Evolutionary conservation across 306 rosid genomes (phyloP).

Genomic region (Inga oerstediana): DNA sequence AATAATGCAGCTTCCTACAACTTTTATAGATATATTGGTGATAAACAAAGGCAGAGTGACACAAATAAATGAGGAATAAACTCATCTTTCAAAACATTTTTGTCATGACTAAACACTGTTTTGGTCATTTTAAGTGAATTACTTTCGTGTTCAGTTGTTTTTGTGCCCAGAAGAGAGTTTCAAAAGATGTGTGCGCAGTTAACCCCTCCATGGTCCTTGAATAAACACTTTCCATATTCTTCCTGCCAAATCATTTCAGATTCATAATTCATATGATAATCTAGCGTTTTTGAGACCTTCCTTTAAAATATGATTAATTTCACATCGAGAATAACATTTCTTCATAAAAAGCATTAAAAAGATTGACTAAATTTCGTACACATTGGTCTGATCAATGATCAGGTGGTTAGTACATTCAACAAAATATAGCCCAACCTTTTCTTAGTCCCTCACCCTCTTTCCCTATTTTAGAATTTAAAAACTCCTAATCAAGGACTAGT

Average conservation of each 20-base stretch:
- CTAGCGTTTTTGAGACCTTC: background rate
- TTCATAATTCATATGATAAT: background rate
- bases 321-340: background rate
- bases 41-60: background rate
- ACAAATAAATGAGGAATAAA: background rate
- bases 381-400: background rate
- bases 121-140: background rate
- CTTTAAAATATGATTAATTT: background rate
- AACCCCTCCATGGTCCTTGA: background rate
- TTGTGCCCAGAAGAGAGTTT: background rate
- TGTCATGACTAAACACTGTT: background rate
- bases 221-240: background rate
- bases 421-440: background rate
- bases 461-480: background rate
- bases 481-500: background rate
- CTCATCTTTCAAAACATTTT: background rate
- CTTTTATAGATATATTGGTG: background rate
- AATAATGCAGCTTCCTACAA: background rate
- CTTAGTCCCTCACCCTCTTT: background rate
- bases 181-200: background rate
- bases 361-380: background rate
- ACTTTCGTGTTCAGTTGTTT: background rate
- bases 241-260: background rate
- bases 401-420: background rate
- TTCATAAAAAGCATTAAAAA: background rate